Conservation (phyloP, 495 filamentous ascomycete species). For the Xylaria bambusicola region DNA sequence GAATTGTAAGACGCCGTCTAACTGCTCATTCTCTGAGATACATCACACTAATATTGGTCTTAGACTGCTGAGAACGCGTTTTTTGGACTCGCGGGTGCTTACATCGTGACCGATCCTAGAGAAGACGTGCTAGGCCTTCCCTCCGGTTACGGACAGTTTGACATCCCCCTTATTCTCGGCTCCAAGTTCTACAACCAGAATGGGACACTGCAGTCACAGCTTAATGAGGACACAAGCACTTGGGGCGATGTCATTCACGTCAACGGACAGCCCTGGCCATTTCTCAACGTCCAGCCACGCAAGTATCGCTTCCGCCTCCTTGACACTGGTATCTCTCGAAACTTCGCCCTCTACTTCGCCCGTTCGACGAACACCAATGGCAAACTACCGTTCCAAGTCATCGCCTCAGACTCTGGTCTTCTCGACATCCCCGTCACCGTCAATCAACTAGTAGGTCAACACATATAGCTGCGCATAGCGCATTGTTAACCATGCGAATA, state of each 20-base stretch:
- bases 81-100: slow-evolving; percentile 53
- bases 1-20: slow-evolving; percentile 26
- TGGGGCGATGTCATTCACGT: slow-evolving; percentile 60
- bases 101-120: slow-evolving; percentile 43
- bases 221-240: slow-evolving; percentile 42
- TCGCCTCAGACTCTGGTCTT: slow-evolving; percentile 55
- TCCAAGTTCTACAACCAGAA: slow-evolving; percentile 52
- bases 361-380: slow-evolving; percentile 17
- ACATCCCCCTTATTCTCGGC: slow-evolving; percentile 52
- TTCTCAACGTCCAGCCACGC: slow-evolving; percentile 55
- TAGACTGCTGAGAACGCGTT: slow-evolving; percentile 56
- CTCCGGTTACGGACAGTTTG: slow-evolving; percentile 47
- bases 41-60: slow-evolving; percentile 18
- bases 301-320: slow-evolving; percentile 59
- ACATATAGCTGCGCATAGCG: neutral
- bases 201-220: slow-evolving; percentile 46
- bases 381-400: slow-evolving; percentile 48
- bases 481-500: slow-evolving; percentile 26
- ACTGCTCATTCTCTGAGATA: too few relatives aligned
- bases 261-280: slow-evolving; percentile 61
- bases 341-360: slow-evolving; percentile 51
- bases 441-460: neutral
- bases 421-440: slow-evolving; percentile 37
- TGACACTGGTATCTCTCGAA: slow-evolving; percentile 50
- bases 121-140: slow-evolving; percentile 51